phyloP scores from a whole-genome alignment of 1,284 basidiomycete genomes.

The Agroathelia rolfsii region DNA sequence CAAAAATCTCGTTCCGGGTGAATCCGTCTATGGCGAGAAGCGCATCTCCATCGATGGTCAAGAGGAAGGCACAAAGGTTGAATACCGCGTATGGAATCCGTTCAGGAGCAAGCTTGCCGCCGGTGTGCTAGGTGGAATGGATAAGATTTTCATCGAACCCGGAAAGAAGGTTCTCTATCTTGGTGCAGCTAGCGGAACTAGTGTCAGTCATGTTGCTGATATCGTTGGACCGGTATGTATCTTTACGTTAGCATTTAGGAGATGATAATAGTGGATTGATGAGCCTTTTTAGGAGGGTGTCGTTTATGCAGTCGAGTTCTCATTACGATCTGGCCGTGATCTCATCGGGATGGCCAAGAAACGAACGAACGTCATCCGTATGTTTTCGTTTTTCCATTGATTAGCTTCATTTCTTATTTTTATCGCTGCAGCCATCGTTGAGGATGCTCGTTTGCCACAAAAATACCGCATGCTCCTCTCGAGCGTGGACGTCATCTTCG shows the following conservation, averaged over 20 bases:
- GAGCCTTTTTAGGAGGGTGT: conserved; percentile 65
- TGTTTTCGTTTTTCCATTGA: conserved; percentile 23
- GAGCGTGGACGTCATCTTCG: conserved; percentile 93
- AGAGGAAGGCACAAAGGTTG: conserved; percentile 80
- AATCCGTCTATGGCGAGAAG: conserved; percentile 98
- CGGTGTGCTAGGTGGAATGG: conserved; percentile 92
- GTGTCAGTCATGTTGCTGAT: conserved; percentile 97
- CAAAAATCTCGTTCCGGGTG: conserved; percentile 94
- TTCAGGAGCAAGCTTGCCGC: conserved; percentile 97
- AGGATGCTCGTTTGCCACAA: conserved; percentile 92
- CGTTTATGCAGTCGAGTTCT: conserved; percentile 99
- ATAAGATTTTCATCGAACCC: conserved; percentile 88
- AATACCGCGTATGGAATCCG: conserved; percentile 99
- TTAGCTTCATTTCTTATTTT: conserved; percentile 4
- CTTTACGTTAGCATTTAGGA: conserved; percentile 9
- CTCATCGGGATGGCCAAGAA: conserved; percentile 99
- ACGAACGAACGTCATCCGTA: conserved; percentile 97
- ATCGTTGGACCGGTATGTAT: conserved; percentile 84
- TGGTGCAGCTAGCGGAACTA: conserved; percentile 94
- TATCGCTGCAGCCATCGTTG: conserved; percentile 84
- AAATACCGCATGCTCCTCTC: conserved; percentile 94
- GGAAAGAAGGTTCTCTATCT: conserved; percentile 97
- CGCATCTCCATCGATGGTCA: conserved; percentile 77
- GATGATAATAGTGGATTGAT: conserved; percentile 5
- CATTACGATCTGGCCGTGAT: conserved; percentile 91